Evolutionary conservation across 352 stramenopile genomes (phyloP), one percentile per base, ranked within the genome.

Genomic region (Nannochloropsis limnetica): DNA sequence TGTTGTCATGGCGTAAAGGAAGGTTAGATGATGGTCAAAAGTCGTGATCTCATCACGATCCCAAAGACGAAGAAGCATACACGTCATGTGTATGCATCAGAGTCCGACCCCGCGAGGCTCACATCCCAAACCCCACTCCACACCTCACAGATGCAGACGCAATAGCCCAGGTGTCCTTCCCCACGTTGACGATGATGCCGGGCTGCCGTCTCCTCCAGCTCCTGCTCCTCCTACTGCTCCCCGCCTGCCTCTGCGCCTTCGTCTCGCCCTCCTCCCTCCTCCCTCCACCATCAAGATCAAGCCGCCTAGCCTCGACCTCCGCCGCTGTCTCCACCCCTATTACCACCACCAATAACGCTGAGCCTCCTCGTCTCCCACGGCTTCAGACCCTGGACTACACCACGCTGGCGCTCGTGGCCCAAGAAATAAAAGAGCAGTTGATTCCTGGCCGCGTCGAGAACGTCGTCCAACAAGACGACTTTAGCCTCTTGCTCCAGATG

Each of bases 401-500:
- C n/a, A 74, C 61, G 8, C 6, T 74, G 25, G 61, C n/a, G 15
- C 61, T 74, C 11, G 61, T 74, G 61, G 61, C 61, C 61, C 25
- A 27, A 31, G 61, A 74, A 29, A 25, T 74, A 22, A 74, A 29
- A 74, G 61, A 74, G 61, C 61, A 29, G 61, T 20, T 74, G 5
- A 31, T 74, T 15, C 61, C 61, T 25, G 61, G 61, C n/a, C 61
- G 61, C n/a, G 61, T 74, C 61, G 61, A 74, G 61, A 74, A 74
- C 25, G 61, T 74, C 8, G 22, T 74, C 8, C 61, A 74, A 29
- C 61, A 74, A 29, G 61, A 74, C 61, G 61, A 74, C 25, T 74
- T 74, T 15, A 74, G 61, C 61, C 61, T 74, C n/a, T 74, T 74
- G 61, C 20, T 74, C 25, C 61, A 74, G 25, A 74, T 74, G 61